Conservation (phyloP, 805 yeast species). For the Saturnispora diversa region DNA sequence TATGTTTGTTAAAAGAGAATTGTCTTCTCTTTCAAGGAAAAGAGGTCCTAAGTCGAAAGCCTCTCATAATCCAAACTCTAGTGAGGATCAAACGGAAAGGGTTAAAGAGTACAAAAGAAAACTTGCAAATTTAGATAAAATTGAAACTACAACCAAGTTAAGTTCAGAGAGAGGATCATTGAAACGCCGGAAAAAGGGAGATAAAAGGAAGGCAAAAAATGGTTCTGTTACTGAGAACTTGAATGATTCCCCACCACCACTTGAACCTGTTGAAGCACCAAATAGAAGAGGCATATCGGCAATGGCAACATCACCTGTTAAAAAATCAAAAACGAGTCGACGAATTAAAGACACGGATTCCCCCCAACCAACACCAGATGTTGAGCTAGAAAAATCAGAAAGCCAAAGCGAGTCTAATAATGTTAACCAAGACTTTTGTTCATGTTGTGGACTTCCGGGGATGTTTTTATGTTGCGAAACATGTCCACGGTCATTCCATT, state of each 20-base stretch:
- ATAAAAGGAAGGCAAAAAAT: background rate
- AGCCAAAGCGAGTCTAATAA: constrained; percentile 17
- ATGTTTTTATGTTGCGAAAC: constrained; percentile 87
- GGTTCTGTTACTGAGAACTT: too few species aligned
- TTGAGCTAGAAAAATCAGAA: background rate
- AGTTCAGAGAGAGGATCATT: constrained; percentile 15
- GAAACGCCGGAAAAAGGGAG: background rate
- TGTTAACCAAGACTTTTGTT: constrained; percentile 79
- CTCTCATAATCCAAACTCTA: background rate
- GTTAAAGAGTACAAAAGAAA: constrained; percentile 16
- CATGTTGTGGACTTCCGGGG: constrained; percentile 87
- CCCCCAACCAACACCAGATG: background rate
- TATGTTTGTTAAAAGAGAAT: constrained; percentile 46
- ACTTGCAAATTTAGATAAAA: constrained; percentile 14
- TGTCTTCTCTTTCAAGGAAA: constrained; percentile 20
- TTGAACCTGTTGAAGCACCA: background rate
- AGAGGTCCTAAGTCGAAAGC: background rate
- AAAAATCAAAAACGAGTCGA: constrained; percentile 17
- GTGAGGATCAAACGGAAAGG: constrained; percentile 12
- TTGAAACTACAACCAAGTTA: constrained; percentile 10
- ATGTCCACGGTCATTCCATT: constrained; percentile 89
- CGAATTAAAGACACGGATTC: background rate
- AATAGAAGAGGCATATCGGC: background rate
- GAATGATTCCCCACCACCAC: too few species aligned
- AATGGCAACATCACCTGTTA: constrained; percentile 6